Evolutionary conservation across 768 basidiomycete genomes (phyloP), one percentile per base, ranked within the genome.

Genomic region (Heimioporus sp.): DNA sequence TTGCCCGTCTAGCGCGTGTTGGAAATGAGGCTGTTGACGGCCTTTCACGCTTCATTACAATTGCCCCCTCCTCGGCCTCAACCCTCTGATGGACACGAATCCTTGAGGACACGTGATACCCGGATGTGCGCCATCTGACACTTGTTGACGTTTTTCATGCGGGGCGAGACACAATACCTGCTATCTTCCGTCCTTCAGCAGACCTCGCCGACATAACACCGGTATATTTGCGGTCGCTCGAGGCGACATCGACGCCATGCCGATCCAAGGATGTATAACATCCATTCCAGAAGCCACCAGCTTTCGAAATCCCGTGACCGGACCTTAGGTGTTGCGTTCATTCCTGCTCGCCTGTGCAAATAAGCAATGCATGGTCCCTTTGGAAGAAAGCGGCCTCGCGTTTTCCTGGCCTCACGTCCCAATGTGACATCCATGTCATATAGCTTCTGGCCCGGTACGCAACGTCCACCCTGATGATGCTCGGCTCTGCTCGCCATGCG

Each of bases 341-440:
- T 67, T 69, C 62, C 40, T 41, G 48, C 39, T 61, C 59, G 59
- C 64, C 64, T 65, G 64, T 64, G 62, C 62, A 56, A 31, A 50
- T 56, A 61, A 52, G 60, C 63, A 58, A 59, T 65, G 64, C 52
- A 35, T 47, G 53, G 46, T 61, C 59, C 53, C 59, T 54, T 51
- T 61, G 55, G 56, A 65, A 64, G 60, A 56, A 61, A 56, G 65
- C 63, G 67, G 66, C 66, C 66, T 68, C 61, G 49, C 66, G 66
- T 63, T 54, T 52, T 58, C 67, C 67, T 66, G 65, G 46, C 65
- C 39, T 56, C 58, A 59, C 46, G 54, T 41, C 43, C 57, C 46
- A 58, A 54, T 57, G 59, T 69, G 59, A 61, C 56, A 54, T 7
- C 6, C 54, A 52, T 56, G 62, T 32, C 17, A 39, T 41, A 52